Base-by-base conservation (phyloP, 257 asterid genomes). In the Echites panduratus region DNA sequence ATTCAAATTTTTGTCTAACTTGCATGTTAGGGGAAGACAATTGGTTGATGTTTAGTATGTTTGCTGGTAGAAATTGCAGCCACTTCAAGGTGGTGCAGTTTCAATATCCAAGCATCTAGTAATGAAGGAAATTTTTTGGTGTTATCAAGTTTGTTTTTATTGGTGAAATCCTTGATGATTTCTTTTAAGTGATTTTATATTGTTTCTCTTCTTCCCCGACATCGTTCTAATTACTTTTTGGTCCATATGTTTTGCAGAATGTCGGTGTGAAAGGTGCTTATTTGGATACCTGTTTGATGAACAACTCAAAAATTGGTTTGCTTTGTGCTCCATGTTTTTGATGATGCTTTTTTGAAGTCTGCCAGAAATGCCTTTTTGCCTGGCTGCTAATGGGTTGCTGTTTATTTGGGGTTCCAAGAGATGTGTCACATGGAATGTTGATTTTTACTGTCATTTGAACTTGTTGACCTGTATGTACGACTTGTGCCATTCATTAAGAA, bases 171-270 rank as follows among this genome's bases (percentile, higher is more conserved):
- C 8, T n/a, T 66, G 9, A 17, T 12, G 50, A 41, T 2, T 43
- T 43, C 38, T 66, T n/a, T 9, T 9, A 3, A 5, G 20, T 4
- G 16, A 9, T n/a, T 10, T 43, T 1, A 14, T 12, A 27, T 17
- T 38, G 17, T 64, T 64, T 35, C 12, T 3, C 17, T 8, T 38
- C 2, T 41, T n/a, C 40, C 16, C 5, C 14, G 2, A 8, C 48
- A 38, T 14, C 7, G 4, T 32, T 6, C 24, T 62, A 13, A 38
- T 62, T 17, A 35, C 32, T 29, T 16, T n/a, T 40, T 19, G 22
- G 19, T 7, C 8, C 19, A 54, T 66, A 57, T 66, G 5, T 53
- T n/a, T 17, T 74, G 78, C 78, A 74, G 78, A 41, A 65, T 22
- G 24, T 53, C 27, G 26, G 44, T 0, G 4, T 13, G 2, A 3